These are phyloP conservation scores for Neurospora sp. DNA, from an alignment of 2,329 filamentous ascomycete species.

Conservation along the genomic window DNA sequence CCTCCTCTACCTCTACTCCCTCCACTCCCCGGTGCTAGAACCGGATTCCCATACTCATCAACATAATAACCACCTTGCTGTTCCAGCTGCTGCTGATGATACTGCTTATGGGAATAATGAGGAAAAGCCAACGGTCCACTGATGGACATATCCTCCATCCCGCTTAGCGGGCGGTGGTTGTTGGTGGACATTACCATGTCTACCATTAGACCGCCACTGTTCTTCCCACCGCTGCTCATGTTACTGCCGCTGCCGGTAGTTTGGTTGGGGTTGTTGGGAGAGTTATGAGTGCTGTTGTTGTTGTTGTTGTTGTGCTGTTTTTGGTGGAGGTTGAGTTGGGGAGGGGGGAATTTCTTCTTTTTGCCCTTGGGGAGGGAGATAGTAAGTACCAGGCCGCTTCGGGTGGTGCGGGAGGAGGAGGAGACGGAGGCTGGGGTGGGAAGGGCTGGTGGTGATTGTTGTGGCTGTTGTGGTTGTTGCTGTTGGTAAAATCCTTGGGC, in stretches of 20 bases:
- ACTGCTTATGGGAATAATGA: slow-evolving; percentile 1
- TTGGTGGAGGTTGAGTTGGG: background rate
- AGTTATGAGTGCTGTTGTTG: background rate
- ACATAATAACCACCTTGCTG: background rate
- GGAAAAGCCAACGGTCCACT: slow-evolving; percentile 15
- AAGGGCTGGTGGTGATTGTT: background rate
- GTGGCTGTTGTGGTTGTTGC: background rate
- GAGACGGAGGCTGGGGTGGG: background rate
- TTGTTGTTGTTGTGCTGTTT: background rate
- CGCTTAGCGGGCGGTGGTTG: slow-evolving; percentile 5
- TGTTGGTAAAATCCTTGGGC: background rate
- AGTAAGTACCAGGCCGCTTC: background rate
- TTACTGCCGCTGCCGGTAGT: background rate
- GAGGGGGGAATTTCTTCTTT: background rate
- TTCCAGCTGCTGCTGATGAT: background rate
- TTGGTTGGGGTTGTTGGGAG: background rate
- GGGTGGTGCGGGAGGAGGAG: background rate
- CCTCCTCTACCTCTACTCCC: background rate
- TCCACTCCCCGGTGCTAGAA: background rate
- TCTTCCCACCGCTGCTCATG: background rate
- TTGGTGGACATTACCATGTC: background rate
- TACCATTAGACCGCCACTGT: background rate
- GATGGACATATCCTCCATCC: slow-evolving; percentile 12
- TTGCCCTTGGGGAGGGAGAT: background rate
- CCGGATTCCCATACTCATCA: background rate